Percentiles rank a stretch among this genome's conserved stretches.
Conservation (phyloP, 176 grass and related monocot species). For the Hyparrhenia diplandra region DNA sequence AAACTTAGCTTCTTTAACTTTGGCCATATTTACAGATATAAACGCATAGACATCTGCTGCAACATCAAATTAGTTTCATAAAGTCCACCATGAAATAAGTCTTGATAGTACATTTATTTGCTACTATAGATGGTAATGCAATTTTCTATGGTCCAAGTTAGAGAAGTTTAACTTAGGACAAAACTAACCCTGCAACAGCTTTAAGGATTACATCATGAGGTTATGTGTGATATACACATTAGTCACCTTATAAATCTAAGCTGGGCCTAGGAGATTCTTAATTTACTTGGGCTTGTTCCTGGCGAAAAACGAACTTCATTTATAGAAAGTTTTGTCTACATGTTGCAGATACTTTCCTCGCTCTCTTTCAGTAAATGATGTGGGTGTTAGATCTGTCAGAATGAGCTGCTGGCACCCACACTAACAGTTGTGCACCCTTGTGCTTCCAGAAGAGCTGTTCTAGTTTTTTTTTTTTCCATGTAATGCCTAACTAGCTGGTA, state of each 20-base stretch:
- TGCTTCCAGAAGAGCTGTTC: not conserved
- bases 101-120: not conserved
- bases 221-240: not conserved
- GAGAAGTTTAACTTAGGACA: not conserved
- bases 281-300: slow-evolving; percentile 19
- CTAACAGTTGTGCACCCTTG: not conserved
- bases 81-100: not conserved
- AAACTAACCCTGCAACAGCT: not conserved
- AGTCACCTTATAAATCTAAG: not conserved
- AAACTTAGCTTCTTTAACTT: not conserved
- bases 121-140: not conserved
- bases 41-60: not conserved
- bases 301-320: not conserved
- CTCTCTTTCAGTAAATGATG: not conserved
- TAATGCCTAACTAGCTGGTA: not conserved
- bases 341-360: not conserved
- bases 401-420: not conserved
- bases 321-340: not conserved
- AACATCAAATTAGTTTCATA: not conserved
- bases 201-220: slow-evolving; percentile 4
- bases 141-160: not conserved
- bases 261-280: not conserved
- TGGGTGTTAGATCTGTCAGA: not conserved
- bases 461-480: not conserved
- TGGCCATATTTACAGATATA: not conserved